phyloP scores from a whole-genome alignment of 2,329 filamentous ascomycete species.

The Venturia aucupariae region DNA sequence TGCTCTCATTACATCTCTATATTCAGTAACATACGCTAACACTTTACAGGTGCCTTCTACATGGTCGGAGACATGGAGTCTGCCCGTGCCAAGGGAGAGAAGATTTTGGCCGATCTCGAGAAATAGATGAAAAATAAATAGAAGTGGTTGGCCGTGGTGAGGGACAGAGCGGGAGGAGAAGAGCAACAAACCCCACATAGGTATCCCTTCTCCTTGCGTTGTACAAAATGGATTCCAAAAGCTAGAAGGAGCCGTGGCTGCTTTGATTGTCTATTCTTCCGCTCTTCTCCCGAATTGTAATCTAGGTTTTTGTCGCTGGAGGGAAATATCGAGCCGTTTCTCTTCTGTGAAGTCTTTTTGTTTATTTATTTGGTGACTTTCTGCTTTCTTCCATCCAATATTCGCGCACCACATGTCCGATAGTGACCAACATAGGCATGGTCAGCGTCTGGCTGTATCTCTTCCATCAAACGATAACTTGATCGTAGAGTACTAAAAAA shows the following conservation, averaged over 20 bases:
- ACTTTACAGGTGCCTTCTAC: slow-evolving; percentile 62
- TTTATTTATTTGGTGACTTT: neutral
- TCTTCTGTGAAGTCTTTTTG: neutral
- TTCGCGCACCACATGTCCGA: too few species aligned
- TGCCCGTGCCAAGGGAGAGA: slow-evolving; percentile 94
- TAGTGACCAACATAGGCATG: too few species aligned
- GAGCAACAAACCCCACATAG: neutral
- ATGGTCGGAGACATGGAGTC: slow-evolving; percentile 96
- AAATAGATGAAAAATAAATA: slow-evolving; percentile 11
- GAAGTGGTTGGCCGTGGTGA: neutral
- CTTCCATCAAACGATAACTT: too few species aligned
- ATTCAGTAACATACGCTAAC: slow-evolving; percentile 23
- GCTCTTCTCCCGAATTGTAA: slow-evolving; percentile 4
- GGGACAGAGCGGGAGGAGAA: neutral
- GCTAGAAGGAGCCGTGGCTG: slow-evolving; percentile 2
- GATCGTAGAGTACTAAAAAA: too few species aligned
- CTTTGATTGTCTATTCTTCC: slow-evolving; percentile 1
- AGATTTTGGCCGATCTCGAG: slow-evolving; percentile 92
- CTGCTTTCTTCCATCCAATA: neutral
- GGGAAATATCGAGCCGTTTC: slow-evolving; percentile 1
- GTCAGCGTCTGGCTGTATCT: too few species aligned
- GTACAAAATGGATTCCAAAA: slow-evolving; percentile 6
- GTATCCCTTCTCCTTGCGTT: neutral
- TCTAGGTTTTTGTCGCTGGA: slow-evolving; percentile 4
- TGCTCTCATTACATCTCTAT: slow-evolving; percentile 16